phyloP scores from a whole-genome alignment of 352 stramenopile species.

The Phytophthora agathidicida region DNA sequence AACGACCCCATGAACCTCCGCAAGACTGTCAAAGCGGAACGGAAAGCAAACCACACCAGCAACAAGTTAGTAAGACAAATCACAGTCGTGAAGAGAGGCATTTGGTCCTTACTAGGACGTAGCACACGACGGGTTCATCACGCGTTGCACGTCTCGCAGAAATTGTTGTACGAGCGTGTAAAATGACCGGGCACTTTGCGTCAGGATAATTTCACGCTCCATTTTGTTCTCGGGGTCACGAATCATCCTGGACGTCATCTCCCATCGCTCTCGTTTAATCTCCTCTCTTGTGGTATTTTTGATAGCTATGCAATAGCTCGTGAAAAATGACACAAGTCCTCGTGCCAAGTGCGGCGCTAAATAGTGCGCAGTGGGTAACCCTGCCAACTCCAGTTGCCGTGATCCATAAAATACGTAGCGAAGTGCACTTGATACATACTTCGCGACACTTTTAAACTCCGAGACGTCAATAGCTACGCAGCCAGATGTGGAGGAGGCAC shows the following conservation, averaged over 20 bases:
- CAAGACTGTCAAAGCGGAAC: slow-evolving; percentile 47
- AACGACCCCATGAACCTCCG: slow-evolving; percentile 65
- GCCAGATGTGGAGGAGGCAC: slow-evolving; percentile 9
- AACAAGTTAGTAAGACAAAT: slow-evolving; percentile 4
- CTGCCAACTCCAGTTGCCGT: slow-evolving; percentile 76
- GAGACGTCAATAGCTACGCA: slow-evolving; percentile 67
- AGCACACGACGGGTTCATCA: slow-evolving; percentile 82
- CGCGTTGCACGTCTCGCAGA: slow-evolving; percentile 73
- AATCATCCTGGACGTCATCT: slow-evolving; percentile 74
- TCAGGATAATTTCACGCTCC: slow-evolving; percentile 82
- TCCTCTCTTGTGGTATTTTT: slow-evolving; percentile 72
- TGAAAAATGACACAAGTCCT: slow-evolving; percentile 63
- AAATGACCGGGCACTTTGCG: slow-evolving; percentile 76
- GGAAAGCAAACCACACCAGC: not conserved
- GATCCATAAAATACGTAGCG: slow-evolving; percentile 86
- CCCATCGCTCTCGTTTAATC: slow-evolving; percentile 86
- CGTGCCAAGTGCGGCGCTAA: slow-evolving; percentile 69
- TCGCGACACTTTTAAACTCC: slow-evolving; percentile 81
- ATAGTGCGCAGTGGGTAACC: slow-evolving; percentile 75
- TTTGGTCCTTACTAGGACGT: slow-evolving; percentile 59
- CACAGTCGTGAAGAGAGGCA: not conserved
- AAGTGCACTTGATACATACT: slow-evolving; percentile 75
- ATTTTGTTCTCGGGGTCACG: slow-evolving; percentile 70
- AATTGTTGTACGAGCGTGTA: slow-evolving; percentile 87
- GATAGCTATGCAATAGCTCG: slow-evolving; percentile 72